Evolutionary conservation across 176 grass and related monocot genomes (phyloP).

Genomic region (Eleusine coracana): DNA sequence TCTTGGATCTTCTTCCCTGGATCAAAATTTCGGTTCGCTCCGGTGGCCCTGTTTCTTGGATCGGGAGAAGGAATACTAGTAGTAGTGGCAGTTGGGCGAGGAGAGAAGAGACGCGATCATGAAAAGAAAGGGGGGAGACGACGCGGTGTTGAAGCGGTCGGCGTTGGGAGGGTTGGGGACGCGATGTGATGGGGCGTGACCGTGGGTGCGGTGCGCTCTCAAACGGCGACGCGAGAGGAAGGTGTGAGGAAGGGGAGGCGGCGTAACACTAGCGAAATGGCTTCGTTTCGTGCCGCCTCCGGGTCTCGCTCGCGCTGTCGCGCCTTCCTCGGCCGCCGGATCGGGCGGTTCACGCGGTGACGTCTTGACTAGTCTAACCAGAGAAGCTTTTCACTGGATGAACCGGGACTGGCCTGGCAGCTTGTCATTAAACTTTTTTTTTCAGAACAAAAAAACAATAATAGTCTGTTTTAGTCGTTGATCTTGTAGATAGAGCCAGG

Average conservation of each 20-base stretch:
- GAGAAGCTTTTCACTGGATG: background rate
- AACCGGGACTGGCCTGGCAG: background rate
- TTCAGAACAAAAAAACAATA: too few relatives aligned
- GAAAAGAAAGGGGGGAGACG: background rate
- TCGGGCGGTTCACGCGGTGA: slow-evolving; percentile 25
- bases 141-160: slow-evolving; percentile 53
- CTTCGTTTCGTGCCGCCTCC: background rate
- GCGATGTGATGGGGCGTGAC: slow-evolving; percentile 14
- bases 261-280: background rate
- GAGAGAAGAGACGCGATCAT: background rate
- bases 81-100: background rate
- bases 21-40: background rate
- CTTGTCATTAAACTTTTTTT: background rate
- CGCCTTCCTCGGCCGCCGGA: background rate
- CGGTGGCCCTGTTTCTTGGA: slow-evolving; percentile 36
- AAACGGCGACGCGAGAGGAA: slow-evolving; percentile 18
- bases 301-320: background rate
- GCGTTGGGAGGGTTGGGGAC: background rate
- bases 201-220: background rate
- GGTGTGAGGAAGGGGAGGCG: slow-evolving; percentile 39
- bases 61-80: slow-evolving; percentile 12
- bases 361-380: slow-evolving; percentile 1
- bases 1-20: too few relatives aligned
- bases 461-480: background rate
- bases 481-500: background rate